These are phyloP conservation scores for Kalanchoe fedtschenkoi DNA, from an alignment of 164 flowering plant species.

Conservation along the genomic window DNA sequence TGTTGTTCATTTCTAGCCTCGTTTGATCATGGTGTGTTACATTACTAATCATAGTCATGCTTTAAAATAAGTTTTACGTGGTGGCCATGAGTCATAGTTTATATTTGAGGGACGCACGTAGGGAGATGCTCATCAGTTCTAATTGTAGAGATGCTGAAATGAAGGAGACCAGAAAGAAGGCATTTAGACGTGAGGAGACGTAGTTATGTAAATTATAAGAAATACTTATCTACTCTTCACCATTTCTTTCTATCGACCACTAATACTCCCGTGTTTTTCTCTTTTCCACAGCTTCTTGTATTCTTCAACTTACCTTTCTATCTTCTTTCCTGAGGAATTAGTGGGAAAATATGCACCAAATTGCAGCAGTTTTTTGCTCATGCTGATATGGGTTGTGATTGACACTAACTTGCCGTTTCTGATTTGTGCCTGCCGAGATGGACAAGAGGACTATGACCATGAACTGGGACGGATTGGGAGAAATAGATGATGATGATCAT, in stretches of 20 bases:
- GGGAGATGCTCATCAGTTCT: not conserved
- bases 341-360: not conserved
- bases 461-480: conserved; percentile 51
- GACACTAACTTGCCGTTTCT: not conserved
- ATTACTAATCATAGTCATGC: too few relatives aligned
- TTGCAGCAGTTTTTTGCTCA: not conserved
- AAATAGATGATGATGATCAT: conserved; percentile 32
- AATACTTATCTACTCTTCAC: not conserved
- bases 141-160: not conserved
- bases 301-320: conserved; percentile 7
- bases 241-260: not conserved
- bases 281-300: conserved; percentile 18
- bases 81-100: not conserved
- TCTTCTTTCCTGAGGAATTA: not conserved
- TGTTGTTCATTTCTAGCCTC: too few relatives aligned
- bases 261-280: conserved; percentile 16
- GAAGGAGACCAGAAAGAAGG: not conserved
- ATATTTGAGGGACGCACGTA: not conserved
- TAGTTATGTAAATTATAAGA: not conserved
- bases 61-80: too few relatives aligned
- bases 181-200: not conserved
- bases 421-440: not conserved
- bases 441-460: conserved; percentile 33
- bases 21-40: too few relatives aligned
- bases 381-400: not conserved